Conservation (phyloP, 768 basidiomycete species). For the Exidia glandulosa region DNA sequence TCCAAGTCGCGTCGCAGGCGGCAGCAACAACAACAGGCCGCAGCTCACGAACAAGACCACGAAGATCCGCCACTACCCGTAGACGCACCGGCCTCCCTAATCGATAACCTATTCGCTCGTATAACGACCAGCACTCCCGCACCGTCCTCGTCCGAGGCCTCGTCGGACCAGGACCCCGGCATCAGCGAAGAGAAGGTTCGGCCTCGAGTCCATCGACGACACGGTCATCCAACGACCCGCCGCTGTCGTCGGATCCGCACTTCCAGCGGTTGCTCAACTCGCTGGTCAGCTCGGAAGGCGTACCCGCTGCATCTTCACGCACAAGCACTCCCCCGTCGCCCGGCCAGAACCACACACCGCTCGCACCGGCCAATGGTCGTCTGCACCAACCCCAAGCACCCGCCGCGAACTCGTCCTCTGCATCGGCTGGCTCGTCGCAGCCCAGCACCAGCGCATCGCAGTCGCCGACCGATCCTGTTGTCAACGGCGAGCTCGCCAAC, state of each 20-base stretch:
- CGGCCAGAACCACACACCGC: not conserved
- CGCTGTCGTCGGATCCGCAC: not conserved
- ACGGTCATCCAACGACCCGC: not conserved
- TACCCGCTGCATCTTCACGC: not conserved
- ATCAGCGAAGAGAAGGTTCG: too few species aligned
- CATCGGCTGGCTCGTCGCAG: not conserved
- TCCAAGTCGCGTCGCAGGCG: not conserved
- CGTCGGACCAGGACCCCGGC: not conserved
- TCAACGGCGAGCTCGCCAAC: not conserved
- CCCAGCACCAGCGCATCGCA: not conserved
- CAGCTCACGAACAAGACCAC: not conserved
- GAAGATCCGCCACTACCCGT: not conserved
- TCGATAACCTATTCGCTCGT: not conserved
- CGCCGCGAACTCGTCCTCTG: not conserved
- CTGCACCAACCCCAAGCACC: not conserved
- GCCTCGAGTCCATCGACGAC: not conserved
- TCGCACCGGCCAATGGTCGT: not conserved
- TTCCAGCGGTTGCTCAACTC: not conserved
- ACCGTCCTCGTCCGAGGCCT: not conserved
- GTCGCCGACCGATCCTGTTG: not conserved
- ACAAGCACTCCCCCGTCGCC: not conserved
- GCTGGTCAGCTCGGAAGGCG: not conserved
- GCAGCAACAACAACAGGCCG: not conserved
- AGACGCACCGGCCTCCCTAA: not conserved
- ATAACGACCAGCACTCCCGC: not conserved